These are phyloP conservation scores for Lindgomyces ingoldianus DNA, from an alignment of 495 filamentous ascomycete genomes.

Conservation along the genomic window DNA sequence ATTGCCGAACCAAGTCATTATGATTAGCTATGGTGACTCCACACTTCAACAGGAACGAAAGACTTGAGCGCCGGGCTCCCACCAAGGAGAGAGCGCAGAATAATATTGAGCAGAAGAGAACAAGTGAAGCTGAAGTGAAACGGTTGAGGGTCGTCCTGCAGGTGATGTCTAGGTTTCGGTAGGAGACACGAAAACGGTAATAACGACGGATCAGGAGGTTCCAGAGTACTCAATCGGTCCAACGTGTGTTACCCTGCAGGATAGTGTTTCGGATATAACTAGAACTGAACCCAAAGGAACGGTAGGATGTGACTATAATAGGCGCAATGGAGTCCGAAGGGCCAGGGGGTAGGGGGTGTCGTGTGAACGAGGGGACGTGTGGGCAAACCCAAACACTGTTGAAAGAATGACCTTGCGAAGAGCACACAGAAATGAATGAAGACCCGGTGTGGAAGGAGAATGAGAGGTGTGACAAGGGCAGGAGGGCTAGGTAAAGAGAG, in stretches of 20 bases:
- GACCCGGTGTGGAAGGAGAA: neutral
- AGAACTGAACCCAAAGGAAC: neutral
- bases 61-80: constrained; percentile 24
- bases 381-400: constrained; percentile 8
- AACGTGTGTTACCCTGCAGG: constrained; percentile 3
- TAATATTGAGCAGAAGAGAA: constrained; percentile 6
- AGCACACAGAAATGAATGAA: neutral
- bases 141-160: neutral
- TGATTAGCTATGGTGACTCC: neutral
- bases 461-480: neutral
- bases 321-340: neutral
- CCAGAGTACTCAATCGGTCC: constrained; percentile 10
- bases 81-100: neutral
- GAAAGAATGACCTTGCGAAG: constrained; percentile 1
- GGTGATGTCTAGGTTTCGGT: neutral
- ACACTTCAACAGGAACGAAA: neutral
- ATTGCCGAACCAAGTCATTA: constrained; percentile 27
- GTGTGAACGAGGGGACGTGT: constrained; percentile 30
- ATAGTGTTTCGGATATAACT: constrained; percentile 13
- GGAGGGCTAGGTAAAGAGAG: constrained; percentile 4
- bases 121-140: constrained; percentile 4
- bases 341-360: neutral
- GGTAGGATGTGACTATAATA: neutral
- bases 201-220: constrained; percentile 12
- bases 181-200: neutral